Evolutionary conservation across 148 eudicot species (phyloP).

Genomic region (Pouteria glomerata): DNA sequence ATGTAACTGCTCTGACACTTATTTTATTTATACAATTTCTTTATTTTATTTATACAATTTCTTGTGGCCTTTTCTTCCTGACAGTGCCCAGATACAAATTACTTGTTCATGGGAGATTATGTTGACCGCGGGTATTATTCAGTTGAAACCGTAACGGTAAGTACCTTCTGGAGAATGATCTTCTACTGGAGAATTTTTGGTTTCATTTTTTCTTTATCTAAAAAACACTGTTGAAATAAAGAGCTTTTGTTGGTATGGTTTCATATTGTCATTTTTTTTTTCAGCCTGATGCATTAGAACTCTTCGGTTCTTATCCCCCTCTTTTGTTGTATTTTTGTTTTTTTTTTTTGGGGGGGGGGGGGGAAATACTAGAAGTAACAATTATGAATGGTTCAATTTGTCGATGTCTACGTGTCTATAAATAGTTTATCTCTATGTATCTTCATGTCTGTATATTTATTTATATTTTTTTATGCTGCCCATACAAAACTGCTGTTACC

Average conservation of each 20-base stretch:
- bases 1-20: neutral
- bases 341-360: neutral
- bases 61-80: slow-evolving; percentile 14
- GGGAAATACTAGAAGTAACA: neutral
- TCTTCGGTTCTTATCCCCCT: no score
- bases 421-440: neutral
- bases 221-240: neutral
- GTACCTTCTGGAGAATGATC: slow-evolving; percentile 16
- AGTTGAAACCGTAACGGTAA: slow-evolving; percentile 93
- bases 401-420: no score
- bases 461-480: neutral
- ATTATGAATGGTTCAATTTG: neutral
- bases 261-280: neutral
- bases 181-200: neutral
- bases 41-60: neutral
- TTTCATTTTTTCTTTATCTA: neutral
- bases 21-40: neutral
- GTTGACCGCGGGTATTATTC: slow-evolving; percentile 99
- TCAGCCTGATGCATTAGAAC: no score
- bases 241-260: neutral
- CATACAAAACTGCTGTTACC: neutral
- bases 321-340: no score
- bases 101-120: slow-evolving; percentile 98
- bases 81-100: slow-evolving; percentile 98
- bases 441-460: neutral